Evolutionary conservation across 306 rosid genomes (phyloP), one percentile per base, ranked within the genome.

Genomic region (Cucumis melo): DNA sequence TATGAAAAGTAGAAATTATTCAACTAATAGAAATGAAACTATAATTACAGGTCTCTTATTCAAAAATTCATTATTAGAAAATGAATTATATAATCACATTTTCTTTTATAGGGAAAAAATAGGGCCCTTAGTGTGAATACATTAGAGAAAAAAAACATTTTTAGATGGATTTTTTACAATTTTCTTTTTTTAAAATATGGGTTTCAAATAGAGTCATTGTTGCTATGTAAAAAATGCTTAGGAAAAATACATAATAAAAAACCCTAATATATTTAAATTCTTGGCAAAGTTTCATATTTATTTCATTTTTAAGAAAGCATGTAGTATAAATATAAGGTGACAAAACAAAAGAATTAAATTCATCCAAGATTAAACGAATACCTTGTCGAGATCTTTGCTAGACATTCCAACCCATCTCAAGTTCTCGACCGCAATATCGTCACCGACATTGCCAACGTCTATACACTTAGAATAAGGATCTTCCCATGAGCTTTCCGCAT

Each of bases 351-450:
- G 2, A 34, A 10, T 38, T 21, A n/a, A 20, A 34, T 46, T 46
- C 53, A 46, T 46, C 3, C 0, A 46, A 12, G 17, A 46, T 12
- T 23, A 68, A 46, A 44, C 2, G 0, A 29, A 32, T 89, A 93
- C 98, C 98, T 90, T 86, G 39, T 86, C 87, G 38, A 83, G 75
- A 76, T 84, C 84, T 82, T 87, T 79, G 75, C 74, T 82, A 5
- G 98, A 89, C 92, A 91, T 87, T 75, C 97, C 97, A 36, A 91
- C 82, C 97, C 98, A 93, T 85, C 97, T 87, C 53, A 93, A 85
- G 71, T 93, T 91, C 87, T 93, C 98, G 0, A 81, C 83, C 74
- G 78, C 36, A 62, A 87, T 85, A 74, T 78, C 73, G 3, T 82
- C 87, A 20, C 82, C 93, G 15, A 82, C 4, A 73, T 85, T 86